A percentile compares a stretch with the other conserved stretches of the same genome.
Evolutionary conservation across 768 basidiomycete genomes (phyloP).

Genomic region (Rhodotorula diobovata): DNA sequence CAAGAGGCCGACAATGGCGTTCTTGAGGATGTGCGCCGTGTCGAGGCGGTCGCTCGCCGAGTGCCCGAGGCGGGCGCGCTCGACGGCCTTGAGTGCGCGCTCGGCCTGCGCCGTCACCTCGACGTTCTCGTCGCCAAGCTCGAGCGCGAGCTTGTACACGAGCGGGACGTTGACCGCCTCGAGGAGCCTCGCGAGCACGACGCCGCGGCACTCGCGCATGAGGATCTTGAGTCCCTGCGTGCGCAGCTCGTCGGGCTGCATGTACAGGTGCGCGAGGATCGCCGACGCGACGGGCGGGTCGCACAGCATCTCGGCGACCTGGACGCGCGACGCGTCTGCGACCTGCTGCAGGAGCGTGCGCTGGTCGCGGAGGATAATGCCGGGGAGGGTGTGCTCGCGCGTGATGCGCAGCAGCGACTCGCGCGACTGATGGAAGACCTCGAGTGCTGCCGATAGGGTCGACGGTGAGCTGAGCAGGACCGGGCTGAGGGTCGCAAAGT

Average conservation of each 20-base stretch:
- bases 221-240: conserved; percentile 11
- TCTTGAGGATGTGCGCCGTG: conserved; percentile 62
- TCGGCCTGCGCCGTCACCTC: conserved; percentile 42
- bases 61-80: conserved; percentile 27
- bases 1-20: conserved; percentile 76
- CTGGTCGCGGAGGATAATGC: conserved; percentile 63
- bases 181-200: conserved; percentile 43
- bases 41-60: conserved; percentile 19
- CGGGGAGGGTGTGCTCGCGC: conserved; percentile 63
- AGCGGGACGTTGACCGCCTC: conserved; percentile 59
- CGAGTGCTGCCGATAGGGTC: conserved; percentile 62
- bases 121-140: conserved; percentile 65
- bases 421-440: conserved; percentile 60
- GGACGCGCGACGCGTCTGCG: conserved; percentile 54
- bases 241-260: conserved; percentile 41
- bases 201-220: background rate
- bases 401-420: conserved; percentile 62
- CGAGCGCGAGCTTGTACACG: conserved; percentile 68
- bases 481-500: conserved; percentile 63
- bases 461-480: conserved; percentile 61
- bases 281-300: conserved; percentile 51
- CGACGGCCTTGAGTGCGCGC: conserved; percentile 43
- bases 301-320: conserved; percentile 55
- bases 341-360: conserved; percentile 60
- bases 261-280: conserved; percentile 65